phyloP scores from a whole-genome alignment of 441 rosid genomes.

The Pelargonium cotyledonis region DNA sequence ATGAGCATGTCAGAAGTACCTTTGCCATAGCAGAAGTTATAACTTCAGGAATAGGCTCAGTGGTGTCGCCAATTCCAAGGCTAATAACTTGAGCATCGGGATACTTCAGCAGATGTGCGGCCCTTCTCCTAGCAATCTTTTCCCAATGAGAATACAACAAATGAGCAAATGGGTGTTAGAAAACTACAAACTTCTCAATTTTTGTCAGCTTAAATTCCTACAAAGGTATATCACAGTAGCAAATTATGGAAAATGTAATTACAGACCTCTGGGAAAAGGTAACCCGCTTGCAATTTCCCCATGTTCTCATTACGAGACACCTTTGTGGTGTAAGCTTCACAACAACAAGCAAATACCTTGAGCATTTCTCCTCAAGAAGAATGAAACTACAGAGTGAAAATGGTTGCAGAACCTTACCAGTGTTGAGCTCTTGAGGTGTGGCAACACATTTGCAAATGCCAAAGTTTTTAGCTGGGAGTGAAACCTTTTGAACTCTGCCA shows the following conservation, averaged over 20 bases:
- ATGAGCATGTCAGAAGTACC: conserved; percentile 29
- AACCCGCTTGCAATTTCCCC: conserved; percentile 96
- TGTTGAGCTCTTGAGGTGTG: conserved; percentile 55
- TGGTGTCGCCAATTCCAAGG: conserved; percentile 96
- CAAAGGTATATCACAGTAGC: not conserved
- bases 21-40: conserved; percentile 81
- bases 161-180: not conserved
- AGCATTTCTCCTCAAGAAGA: not conserved
- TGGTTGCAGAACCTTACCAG: conserved; percentile 25
- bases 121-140: conserved; percentile 81
- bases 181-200: not conserved
- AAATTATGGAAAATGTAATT: conserved; percentile 4
- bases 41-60: conserved; percentile 94
- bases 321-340: conserved; percentile 70
- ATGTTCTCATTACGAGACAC: conserved; percentile 80
- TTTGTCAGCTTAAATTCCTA: not conserved
- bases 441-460: conserved; percentile 54
- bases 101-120: conserved; percentile 72
- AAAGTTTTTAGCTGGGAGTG: conserved; percentile 37
- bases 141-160: conserved; percentile 1
- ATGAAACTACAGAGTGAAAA: not conserved
- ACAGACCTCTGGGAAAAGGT: conserved; percentile 88
- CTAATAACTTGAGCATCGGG: conserved; percentile 90
- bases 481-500: conserved; percentile 38
- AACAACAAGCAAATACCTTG: conserved; percentile 17